phyloP scores from a whole-genome alignment of 768 basidiomycete species.

The Lactarius deliciosus region DNA sequence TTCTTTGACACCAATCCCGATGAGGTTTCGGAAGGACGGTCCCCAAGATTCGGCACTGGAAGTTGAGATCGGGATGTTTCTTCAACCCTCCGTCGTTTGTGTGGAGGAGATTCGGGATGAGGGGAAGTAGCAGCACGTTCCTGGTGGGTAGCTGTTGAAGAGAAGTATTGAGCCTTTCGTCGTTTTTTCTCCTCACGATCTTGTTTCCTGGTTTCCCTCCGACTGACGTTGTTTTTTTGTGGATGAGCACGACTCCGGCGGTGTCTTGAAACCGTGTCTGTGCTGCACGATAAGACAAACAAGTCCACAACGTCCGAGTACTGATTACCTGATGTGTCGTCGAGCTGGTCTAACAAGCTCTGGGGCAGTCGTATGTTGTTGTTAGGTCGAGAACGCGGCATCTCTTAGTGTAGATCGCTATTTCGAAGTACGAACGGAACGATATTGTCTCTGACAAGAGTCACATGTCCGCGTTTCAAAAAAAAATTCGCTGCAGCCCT shows the following conservation, averaged over 20 bases:
- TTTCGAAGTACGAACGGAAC: background rate
- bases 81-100: constrained; percentile 48
- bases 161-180: constrained; percentile 61
- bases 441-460: background rate
- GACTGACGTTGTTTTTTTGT: constrained; percentile 35
- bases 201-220: constrained; percentile 67
- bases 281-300: background rate
- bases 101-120: constrained; percentile 46
- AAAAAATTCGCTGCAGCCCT: background rate
- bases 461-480: background rate
- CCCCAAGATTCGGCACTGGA: constrained; percentile 15
- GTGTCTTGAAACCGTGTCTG: constrained; percentile 2
- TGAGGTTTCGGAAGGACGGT: constrained; percentile 13
- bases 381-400: constrained; percentile 4
- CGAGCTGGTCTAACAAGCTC: constrained; percentile 23
- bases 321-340: constrained; percentile 18
- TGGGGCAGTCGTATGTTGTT: constrained; percentile 23
- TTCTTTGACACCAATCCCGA: constrained; percentile 10
- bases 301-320: background rate
- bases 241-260: constrained; percentile 10
- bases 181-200: constrained; percentile 58
- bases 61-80: constrained; percentile 2
- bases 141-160: constrained; percentile 35
- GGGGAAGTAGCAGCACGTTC: constrained; percentile 46
- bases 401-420: background rate